A percentile compares a stretch with the other conserved stretches of the same genome.
Evolutionary conservation across 2,329 filamentous ascomycete species (phyloP).

Genomic region (Phyllosticta citrichinensis): DNA sequence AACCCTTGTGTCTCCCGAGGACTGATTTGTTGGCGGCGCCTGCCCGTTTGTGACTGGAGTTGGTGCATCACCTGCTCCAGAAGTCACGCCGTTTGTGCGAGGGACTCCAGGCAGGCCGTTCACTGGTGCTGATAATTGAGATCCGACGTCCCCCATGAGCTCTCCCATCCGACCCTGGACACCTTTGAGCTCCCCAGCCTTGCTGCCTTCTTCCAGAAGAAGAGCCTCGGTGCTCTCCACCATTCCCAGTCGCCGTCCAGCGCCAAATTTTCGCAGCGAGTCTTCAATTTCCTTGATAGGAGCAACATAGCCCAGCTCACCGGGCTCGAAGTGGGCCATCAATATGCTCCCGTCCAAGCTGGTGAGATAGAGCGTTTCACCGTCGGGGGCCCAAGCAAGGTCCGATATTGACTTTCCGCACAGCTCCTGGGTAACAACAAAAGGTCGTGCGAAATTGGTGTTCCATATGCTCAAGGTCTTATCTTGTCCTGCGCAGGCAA

Average conservation of each 20-base stretch:
- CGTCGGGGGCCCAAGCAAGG: conserved; percentile 87
- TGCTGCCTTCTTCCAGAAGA: conserved; percentile 80
- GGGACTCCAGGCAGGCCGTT: conserved; percentile 36
- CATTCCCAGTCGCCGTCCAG: conserved; percentile 78
- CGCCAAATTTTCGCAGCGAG: conserved; percentile 85
- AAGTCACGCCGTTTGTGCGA: conserved; percentile 35
- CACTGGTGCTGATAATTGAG: conserved; percentile 35
- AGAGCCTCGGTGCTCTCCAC: conserved; percentile 86
- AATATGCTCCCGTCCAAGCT: conserved; percentile 86
- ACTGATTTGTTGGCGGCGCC: conserved; percentile 22
- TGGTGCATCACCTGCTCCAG: conserved; percentile 15
- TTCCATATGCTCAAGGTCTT: conserved; percentile 97
- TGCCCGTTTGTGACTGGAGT: conserved; percentile 30
- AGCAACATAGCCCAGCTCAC: conserved; percentile 83
- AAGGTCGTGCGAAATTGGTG: conserved; percentile 82
- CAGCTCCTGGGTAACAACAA: conserved; percentile 83
- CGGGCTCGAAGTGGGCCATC: conserved; percentile 68
- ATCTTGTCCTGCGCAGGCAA: conserved; percentile 93
- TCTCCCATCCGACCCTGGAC: conserved; percentile 95
- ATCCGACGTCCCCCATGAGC: conserved; percentile 71
- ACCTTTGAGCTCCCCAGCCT: conserved; percentile 77
- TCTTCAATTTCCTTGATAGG: conserved; percentile 83
- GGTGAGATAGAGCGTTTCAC: conserved; percentile 73
- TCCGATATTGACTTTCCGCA: conserved; percentile 89
- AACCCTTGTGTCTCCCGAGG: conserved; percentile 44